Evolutionary conservation across 768 basidiomycete species (phyloP).

Genomic region (Kwoniella sp.): DNA sequence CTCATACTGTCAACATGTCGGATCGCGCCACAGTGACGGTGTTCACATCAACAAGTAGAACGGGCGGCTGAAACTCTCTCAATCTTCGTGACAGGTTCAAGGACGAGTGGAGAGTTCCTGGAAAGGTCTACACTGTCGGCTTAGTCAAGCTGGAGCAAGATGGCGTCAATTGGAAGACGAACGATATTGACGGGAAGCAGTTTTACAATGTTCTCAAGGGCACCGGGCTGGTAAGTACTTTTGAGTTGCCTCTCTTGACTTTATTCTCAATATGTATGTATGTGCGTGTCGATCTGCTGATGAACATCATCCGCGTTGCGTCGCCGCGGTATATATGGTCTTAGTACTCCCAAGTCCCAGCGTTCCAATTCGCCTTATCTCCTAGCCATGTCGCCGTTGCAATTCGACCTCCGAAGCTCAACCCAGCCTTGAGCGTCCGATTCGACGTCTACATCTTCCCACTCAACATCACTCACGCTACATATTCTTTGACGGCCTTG

Average conservation of each 20-base stretch:
- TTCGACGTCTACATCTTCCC: neutral
- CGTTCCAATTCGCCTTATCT: neutral
- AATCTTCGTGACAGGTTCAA: no score
- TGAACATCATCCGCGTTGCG: no score
- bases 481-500: neutral
- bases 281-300: no score
- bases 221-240: conserved; percentile 20
- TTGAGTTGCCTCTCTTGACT: neutral
- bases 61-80: no score
- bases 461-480: neutral
- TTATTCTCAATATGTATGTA: neutral
- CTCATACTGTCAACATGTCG: neutral
- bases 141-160: conserved; percentile 8
- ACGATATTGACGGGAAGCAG: conserved; percentile 56
- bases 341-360: neutral
- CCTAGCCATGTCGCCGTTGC: neutral
- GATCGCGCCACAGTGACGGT: no score
- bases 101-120: conserved; percentile 40
- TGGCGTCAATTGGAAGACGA: conserved; percentile 62
- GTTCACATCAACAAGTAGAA: no score
- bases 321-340: no score
- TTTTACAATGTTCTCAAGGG: conserved; percentile 25
- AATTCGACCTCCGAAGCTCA: neutral
- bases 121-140: conserved; percentile 34
- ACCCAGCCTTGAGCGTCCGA: neutral